Base-by-base conservation (phyloP, 2,329 filamentous ascomycete species). In the Macrophomina tecta region DNA sequence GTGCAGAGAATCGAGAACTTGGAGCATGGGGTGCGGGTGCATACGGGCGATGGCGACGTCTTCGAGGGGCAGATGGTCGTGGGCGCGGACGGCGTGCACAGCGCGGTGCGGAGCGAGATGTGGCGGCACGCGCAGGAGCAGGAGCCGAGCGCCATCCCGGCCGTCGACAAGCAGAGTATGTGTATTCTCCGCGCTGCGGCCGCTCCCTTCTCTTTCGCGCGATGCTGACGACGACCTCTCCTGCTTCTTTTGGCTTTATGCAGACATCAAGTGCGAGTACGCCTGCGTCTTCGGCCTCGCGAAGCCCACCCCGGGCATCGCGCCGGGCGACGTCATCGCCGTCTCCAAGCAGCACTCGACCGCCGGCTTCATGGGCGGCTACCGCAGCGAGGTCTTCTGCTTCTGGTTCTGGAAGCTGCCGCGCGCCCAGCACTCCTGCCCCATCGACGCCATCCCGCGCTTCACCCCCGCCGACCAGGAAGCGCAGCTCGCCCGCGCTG, bases 61-160 rank as follows among this genome's bases (percentile, higher is more conserved):
- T 52, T 53, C 30, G 49, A 64, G 6, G 65, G 58, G 3, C 56
- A 64, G n/a, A 12, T 67, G 12, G 18, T 64, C 23, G 60, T 64
- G n/a, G 65, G 60, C 14, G 58, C 45, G 14, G 65, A 67, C 40
- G 65, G 65, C 8, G 55, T 67, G 5, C 45, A 67, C 55, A 67
- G 65, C 23, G 34, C 60, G 28, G 65, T 67, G n/a, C 9, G 65
- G n/a, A 42, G 14, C 34, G 58, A 64, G 40, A 67, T 67, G 58
- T 67, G 60, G 65, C 45, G 49, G 28, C 30, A 55, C 18, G 65
- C 65, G 38, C 38, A 63, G 3, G 18, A 52, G 55, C 23, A 38
- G 9, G 42, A 38, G 4, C 65, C 65, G 5, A 45, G 56, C 18
- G 32, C 14, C 38, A 51, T 67, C 23, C 46, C 65, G 6, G 30